Base-by-base conservation (phyloP, 2,329 filamentous ascomycete species). In the Neonectria sp. region DNA sequence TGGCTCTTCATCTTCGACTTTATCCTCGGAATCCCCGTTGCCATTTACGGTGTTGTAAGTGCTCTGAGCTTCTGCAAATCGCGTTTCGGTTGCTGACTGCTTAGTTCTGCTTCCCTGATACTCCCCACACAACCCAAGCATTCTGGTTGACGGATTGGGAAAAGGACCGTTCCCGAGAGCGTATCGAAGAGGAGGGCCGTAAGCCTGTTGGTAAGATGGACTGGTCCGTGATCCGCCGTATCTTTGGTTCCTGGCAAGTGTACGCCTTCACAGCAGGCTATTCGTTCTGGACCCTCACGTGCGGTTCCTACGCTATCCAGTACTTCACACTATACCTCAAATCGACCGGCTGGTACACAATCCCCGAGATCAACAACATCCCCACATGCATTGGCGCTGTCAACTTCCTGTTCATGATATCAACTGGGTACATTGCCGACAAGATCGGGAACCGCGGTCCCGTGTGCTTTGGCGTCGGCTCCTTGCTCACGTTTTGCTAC, bases 171-270 rank as follows among this genome's bases (percentile, higher is more conserved):
- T 90, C 93, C 68, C 84, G 87, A 15, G 86, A 91, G 52, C 87
- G 92, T 69, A 95, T 95, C 76, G 87, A 92, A 70, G 87, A 90
- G 60, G 82, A 84, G 49, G 82, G 82, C 21, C 78, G 81, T 55
- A 77, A 75, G 55, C 81, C 81, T 3, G 68, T 73, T 2, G 79
- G 80, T 1, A 80, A 80, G 68, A 74, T 82, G 60, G 75, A 82
- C 58, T 70, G 63, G 60, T 48, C 63, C 35, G 78, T 84, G 24
- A 67, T 83, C 60, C 73, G 74, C 53, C 79, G 82, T 61, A 80
- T 84, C 61, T 79, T 81, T 61, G 68, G 68, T 1, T 81, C 79
- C 2, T 85, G 83, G 83, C 82, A 85, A 68, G 78, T 84, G 21
- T 85, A 84, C 68, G 75, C 79, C n/a, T 82, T 85, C 52, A 78